These are phyloP conservation scores for Aspergillus haitiensis DNA, from an alignment of 495 filamentous ascomycete genomes.

Conservation along the genomic window DNA sequence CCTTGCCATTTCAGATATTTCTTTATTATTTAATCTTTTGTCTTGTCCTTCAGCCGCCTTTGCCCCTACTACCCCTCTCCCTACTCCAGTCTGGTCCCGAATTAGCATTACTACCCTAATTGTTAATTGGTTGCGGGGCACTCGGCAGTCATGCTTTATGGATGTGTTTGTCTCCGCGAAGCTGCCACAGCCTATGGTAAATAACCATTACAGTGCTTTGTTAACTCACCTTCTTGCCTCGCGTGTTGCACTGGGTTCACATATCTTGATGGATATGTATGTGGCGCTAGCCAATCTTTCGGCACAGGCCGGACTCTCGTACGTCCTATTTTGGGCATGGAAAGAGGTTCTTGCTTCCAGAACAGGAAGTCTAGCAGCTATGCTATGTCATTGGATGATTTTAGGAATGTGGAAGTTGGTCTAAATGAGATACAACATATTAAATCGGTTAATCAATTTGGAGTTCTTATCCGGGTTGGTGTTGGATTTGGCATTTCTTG, in stretches of 20 bases:
- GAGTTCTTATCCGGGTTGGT: neutral
- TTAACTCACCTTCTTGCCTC: neutral
- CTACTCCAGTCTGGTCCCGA: neutral
- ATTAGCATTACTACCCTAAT: neutral
- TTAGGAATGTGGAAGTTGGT: neutral
- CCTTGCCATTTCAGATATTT: constrained; percentile 2
- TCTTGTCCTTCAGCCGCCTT: neutral
- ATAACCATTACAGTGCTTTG: neutral
- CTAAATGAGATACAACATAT: too few species aligned
- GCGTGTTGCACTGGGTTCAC: neutral
- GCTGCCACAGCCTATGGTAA: neutral
- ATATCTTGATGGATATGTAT: neutral
- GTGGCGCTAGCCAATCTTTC: neutral
- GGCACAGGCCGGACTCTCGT: neutral
- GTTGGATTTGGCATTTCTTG: neutral
- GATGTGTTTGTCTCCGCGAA: neutral
- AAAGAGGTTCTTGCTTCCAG: neutral
- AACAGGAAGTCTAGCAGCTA: neutral
- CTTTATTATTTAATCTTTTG: neutral
- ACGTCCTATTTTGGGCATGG: neutral
- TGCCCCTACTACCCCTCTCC: neutral
- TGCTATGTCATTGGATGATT: constrained; percentile 1
- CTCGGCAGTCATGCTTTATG: neutral
- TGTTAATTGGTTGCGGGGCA: neutral
- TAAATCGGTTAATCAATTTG: neutral